Percentiles rank a stretch among this genome's conserved stretches.
These are phyloP conservation scores for Heterococcus sp. DNA, from an alignment of 108 stramenopile genomes.

Conservation along the genomic window DNA sequence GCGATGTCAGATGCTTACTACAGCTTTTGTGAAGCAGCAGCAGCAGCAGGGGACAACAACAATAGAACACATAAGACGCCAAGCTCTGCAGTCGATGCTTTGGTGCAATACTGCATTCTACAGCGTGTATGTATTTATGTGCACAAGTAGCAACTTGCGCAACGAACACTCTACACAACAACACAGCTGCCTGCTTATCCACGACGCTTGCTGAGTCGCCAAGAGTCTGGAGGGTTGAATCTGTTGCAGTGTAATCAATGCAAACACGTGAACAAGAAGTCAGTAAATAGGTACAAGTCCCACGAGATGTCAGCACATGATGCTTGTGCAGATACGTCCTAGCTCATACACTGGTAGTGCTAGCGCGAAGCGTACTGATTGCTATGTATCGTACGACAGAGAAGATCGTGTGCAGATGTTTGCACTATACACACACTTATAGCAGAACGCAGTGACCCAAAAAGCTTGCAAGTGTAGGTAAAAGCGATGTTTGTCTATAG, in stretches of 20 bases:
- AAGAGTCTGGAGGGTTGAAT: conserved; percentile 45
- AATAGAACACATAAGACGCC: too few relatives aligned
- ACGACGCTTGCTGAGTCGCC: conserved; percentile 39
- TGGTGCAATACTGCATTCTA: too few relatives aligned
- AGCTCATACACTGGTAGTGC: not conserved
- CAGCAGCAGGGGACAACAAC: too few relatives aligned
- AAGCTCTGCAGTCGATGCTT: too few relatives aligned
- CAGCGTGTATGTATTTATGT: not conserved
- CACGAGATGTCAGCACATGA: not conserved
- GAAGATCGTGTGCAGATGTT: not conserved
- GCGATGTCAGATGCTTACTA: too few relatives aligned
- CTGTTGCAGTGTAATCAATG: not conserved
- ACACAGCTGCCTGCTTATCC: not conserved
- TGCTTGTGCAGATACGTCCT: not conserved
- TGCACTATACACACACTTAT: not conserved
- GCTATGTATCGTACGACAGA: not conserved
- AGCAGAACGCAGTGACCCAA: not conserved
- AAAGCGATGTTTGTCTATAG: conserved; percentile 89
- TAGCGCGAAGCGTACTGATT: not conserved
- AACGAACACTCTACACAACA: not conserved
- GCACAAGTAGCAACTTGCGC: not conserved
- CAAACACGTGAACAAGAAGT: not conserved
- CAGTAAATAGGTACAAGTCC: not conserved
- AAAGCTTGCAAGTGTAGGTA: conserved; percentile 71
- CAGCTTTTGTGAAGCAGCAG: too few relatives aligned